These are phyloP conservation scores for Myotisia sp. DNA, from an alignment of 2,329 filamentous ascomycete species.

Conservation along the genomic window DNA sequence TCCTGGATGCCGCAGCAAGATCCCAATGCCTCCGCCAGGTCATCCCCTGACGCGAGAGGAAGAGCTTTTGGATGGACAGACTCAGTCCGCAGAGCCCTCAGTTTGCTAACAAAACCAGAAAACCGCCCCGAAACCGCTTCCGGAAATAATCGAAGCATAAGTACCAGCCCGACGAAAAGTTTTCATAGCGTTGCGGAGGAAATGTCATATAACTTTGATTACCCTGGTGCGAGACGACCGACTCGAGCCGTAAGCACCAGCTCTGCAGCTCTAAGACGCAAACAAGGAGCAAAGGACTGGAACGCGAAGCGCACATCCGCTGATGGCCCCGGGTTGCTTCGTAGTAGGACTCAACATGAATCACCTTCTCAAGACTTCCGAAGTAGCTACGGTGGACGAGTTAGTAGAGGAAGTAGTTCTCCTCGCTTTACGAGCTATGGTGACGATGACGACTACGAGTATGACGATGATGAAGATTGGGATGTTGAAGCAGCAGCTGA, in stretches of 20 bases:
- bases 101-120: constrained; percentile 16
- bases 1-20: constrained; percentile 17
- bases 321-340: constrained; percentile 9
- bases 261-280: constrained; percentile 34
- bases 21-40: constrained; percentile 10
- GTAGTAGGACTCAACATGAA: constrained; percentile 5
- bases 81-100: constrained; percentile 51
- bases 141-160: constrained; percentile 13
- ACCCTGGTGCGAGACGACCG: constrained; percentile 1
- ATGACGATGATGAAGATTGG: constrained; percentile 45
- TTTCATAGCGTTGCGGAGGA: constrained; percentile 10
- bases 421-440: no score
- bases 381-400: constrained; percentile 1
- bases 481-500: constrained; percentile 62
- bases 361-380: constrained; percentile 5
- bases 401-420: constrained; percentile 6
- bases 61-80: constrained; percentile 55
- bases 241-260: constrained; percentile 36
- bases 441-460: constrained; percentile 13
- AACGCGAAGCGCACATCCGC: constrained; percentile 22
- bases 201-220: constrained; percentile 1
- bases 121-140: neutral
- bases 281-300: constrained; percentile 41
- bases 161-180: constrained; percentile 17
- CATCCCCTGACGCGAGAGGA: constrained; percentile 15